phyloP scores from a whole-genome alignment of 2,329 filamentous ascomycete species.

The Chrysosporium keratinophilum region DNA sequence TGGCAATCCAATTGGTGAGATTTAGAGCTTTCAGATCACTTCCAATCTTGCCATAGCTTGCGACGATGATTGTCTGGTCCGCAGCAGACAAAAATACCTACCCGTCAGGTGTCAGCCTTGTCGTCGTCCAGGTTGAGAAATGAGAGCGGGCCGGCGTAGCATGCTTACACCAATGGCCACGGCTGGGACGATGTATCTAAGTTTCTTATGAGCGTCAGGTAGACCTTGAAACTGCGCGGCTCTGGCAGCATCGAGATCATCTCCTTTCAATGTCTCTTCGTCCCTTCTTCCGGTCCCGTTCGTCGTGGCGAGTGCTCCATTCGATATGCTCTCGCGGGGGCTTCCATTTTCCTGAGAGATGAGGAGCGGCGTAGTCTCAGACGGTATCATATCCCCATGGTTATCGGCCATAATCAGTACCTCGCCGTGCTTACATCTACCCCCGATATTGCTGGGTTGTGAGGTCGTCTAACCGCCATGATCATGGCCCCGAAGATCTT shows the following conservation, averaged over 20 bases:
- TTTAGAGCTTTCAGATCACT: conserved; percentile 65
- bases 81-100: conserved; percentile 62
- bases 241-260: conserved; percentile 24
- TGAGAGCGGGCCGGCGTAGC: not conserved
- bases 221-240: conserved; percentile 35
- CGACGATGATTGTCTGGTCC: conserved; percentile 67
- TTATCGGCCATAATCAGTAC: not conserved
- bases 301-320: conserved; percentile 17
- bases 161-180: conserved; percentile 51
- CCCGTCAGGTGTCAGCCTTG: not conserved
- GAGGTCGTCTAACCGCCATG: not conserved
- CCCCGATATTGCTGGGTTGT: not conserved
- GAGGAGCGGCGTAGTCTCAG: conserved; percentile 41
- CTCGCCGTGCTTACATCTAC: not conserved
- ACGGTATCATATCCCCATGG: not conserved
- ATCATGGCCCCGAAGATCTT: not conserved
- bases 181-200: conserved; percentile 52
- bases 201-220: conserved; percentile 40
- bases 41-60: conserved; percentile 68
- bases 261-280: conserved; percentile 22
- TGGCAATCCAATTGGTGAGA: conserved; percentile 65
- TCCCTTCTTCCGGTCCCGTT: conserved; percentile 13
- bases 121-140: conserved; percentile 8
- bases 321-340: conserved; percentile 3
- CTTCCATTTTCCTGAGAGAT: conserved; percentile 23